Percentiles rank a stretch among this genome's conserved stretches.
These are phyloP conservation scores for Penicillium verrucosum DNA, from an alignment of 2,329 filamentous ascomycete species.

Conservation along the genomic window DNA sequence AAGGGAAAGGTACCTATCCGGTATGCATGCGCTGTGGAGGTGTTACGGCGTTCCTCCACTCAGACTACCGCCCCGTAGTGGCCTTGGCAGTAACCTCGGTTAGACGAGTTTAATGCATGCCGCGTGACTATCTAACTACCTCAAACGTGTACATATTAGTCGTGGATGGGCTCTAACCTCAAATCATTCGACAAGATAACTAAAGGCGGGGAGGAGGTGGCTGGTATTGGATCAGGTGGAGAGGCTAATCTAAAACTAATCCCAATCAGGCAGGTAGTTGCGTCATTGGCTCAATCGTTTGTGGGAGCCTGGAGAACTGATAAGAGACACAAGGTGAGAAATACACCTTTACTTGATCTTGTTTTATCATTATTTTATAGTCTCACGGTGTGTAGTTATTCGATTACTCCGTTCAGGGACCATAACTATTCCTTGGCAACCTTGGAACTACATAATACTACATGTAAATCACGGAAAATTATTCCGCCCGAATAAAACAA, in stretches of 20 bases:
- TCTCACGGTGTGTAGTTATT: neutral
- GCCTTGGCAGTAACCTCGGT: neutral
- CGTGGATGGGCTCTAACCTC: neutral
- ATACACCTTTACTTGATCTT: neutral
- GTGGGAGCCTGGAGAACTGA: neutral
- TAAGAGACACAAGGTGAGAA: neutral
- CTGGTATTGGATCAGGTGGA: constrained; percentile 5
- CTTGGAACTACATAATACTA: neutral
- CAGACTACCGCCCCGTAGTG: neutral
- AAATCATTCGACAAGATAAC: neutral
- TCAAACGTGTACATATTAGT: neutral
- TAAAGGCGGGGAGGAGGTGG: constrained; percentile 8
- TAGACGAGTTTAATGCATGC: neutral
- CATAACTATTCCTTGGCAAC: neutral
- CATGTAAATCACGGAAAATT: neutral
- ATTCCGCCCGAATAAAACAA: neutral
- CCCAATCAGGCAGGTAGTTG: constrained; percentile 12
- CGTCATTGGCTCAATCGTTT: neutral
- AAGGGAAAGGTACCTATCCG: no score
- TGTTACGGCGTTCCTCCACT: neutral
- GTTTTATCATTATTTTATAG: neutral
- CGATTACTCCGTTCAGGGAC: neutral
- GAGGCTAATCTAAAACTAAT: constrained; percentile 15
- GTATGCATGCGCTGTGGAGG: neutral
- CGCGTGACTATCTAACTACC: neutral